Percentiles rank a stretch among this genome's conserved stretches.
These are phyloP conservation scores for Rhododendron williamsianum DNA, from an alignment of 148 eudicot species.

Conservation along the genomic window DNA sequence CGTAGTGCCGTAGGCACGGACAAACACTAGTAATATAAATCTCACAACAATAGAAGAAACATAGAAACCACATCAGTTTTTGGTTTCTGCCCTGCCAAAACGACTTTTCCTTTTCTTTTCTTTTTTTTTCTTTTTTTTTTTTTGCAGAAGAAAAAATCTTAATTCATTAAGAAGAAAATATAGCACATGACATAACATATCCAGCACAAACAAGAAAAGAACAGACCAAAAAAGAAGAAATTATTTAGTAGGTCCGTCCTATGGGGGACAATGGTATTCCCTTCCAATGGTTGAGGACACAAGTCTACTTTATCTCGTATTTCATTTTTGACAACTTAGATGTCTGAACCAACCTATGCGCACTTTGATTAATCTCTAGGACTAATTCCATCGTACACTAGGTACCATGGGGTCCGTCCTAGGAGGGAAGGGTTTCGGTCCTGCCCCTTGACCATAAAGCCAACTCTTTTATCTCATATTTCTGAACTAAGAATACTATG, in stretches of 20 bases:
- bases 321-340: neutral
- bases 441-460: too few species aligned
- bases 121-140: too few species aligned
- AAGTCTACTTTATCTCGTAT: neutral
- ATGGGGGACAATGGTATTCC: neutral
- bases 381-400: too few species aligned
- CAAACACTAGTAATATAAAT: too few species aligned
- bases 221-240: neutral
- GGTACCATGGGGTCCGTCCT: too few species aligned
- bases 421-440: too few species aligned
- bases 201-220: neutral
- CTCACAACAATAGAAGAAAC: too few species aligned
- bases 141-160: neutral
- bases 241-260: neutral
- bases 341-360: too few species aligned
- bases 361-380: too few species aligned
- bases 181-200: neutral
- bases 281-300: neutral
- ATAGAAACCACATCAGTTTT: too few species aligned
- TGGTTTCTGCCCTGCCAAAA: neutral
- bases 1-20: too few species aligned
- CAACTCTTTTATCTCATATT: neutral
- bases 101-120: neutral
- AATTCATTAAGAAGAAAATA: neutral
- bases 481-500: neutral